phyloP scores from a whole-genome alignment of 805 yeast genomes.

The Wickerhamiella musiphila region DNA sequence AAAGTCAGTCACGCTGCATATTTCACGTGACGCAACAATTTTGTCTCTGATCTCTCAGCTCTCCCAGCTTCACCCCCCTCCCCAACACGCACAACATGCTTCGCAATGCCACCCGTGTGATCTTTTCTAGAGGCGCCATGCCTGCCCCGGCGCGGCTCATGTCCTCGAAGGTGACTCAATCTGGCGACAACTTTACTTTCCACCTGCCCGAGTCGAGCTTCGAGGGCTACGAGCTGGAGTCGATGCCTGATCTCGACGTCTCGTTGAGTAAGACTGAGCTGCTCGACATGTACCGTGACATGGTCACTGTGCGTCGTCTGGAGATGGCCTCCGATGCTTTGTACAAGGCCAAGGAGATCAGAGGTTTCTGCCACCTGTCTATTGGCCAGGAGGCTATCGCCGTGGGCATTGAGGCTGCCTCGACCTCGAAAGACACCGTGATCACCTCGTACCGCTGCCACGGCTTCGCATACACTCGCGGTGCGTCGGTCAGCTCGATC shows the following conservation, averaged over 20 bases:
- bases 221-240: slow-evolving; percentile 67
- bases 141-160: too few species aligned
- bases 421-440: slow-evolving; percentile 66
- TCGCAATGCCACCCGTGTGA: too few species aligned
- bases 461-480: slow-evolving; percentile 95
- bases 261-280: slow-evolving; percentile 67
- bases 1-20: too few species aligned
- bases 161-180: too few species aligned
- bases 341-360: slow-evolving; percentile 93
- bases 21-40: too few species aligned
- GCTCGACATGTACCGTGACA: slow-evolving; percentile 89
- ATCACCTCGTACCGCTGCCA: slow-evolving; percentile 98
- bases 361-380: slow-evolving; percentile 98
- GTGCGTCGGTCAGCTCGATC: slow-evolving; percentile 76
- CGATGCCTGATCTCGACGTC: slow-evolving; percentile 50
- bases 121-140: too few species aligned
- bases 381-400: slow-evolving; percentile 99
- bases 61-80: too few species aligned
- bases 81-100: too few species aligned
- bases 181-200: slow-evolving; percentile 14
- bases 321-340: slow-evolving; percentile 98
- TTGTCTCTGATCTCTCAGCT: too few species aligned
- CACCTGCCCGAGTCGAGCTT: slow-evolving; percentile 62
- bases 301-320: slow-evolving; percentile 80
- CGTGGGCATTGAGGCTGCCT: slow-evolving; percentile 94